These are phyloP conservation scores for Diplodia corticola DNA, from an alignment of 2,329 filamentous ascomycete genomes.

Conservation along the genomic window DNA sequence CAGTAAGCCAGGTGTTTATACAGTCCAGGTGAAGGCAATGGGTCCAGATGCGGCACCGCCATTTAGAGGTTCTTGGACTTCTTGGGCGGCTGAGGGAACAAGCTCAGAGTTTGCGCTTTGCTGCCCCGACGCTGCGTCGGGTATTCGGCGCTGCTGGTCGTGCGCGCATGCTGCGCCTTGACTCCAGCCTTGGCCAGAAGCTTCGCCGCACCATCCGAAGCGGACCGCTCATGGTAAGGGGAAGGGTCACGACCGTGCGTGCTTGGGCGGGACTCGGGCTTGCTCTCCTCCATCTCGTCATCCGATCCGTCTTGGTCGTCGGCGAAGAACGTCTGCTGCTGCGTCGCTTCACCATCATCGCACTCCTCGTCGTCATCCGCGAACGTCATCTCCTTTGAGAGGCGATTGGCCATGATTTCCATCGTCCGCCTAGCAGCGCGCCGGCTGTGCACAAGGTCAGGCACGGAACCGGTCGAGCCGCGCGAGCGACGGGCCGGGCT, in stretches of 20 bases:
- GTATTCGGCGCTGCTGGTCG: conserved; percentile 7
- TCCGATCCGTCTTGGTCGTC: conserved; percentile 30
- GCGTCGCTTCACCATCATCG: not conserved
- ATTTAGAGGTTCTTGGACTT: not conserved
- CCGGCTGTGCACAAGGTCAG: conserved; percentile 41
- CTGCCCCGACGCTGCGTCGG: not conserved
- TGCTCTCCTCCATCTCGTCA: conserved; percentile 10
- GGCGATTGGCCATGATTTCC: conserved; percentile 35
- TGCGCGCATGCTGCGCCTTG: conserved; percentile 15
- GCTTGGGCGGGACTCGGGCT: conserved; percentile 20
- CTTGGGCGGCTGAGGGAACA: conserved; percentile 39
- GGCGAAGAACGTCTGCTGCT: conserved; percentile 25
- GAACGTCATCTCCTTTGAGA: conserved; percentile 33
- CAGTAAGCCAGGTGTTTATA: conserved; percentile 10
- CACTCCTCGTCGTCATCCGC: conserved; percentile 30
- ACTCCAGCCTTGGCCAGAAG: conserved; percentile 27
- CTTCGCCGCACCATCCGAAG: conserved; percentile 38
- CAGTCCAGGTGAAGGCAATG: not conserved
- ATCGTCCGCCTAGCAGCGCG: conserved; percentile 36
- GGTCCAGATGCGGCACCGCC: not conserved
- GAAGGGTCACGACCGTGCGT: conserved; percentile 1
- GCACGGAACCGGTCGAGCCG: conserved; percentile 41
- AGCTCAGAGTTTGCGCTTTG: conserved; percentile 29
- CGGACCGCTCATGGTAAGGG: conserved; percentile 35
- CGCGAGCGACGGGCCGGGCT: conserved; percentile 39